Conservation (phyloP, 768 basidiomycete genomes). For the Psilocybe cyanescens region DNA sequence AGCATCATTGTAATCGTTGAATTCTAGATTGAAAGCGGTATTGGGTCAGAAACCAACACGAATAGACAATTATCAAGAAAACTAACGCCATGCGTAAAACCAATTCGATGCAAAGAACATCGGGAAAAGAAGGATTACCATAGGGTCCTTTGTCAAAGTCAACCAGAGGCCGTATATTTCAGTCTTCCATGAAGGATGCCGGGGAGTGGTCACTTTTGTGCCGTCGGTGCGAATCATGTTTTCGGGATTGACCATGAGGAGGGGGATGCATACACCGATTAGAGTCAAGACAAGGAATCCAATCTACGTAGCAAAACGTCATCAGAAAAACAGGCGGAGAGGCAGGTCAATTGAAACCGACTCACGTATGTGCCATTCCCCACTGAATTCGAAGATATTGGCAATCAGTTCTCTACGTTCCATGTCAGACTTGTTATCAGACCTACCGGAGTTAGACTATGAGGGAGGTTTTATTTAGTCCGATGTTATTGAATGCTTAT, state of each 20-base stretch:
- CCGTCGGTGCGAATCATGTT: constrained; percentile 80
- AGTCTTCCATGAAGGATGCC: constrained; percentile 77
- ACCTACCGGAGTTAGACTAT: constrained; percentile 40
- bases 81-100: constrained; percentile 85
- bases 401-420: neutral
- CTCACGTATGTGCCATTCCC: constrained; percentile 77
- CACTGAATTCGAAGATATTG: constrained; percentile 38
- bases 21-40: constrained; percentile 45
- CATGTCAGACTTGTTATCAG: neutral
- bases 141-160: constrained; percentile 70
- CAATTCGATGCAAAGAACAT: constrained; percentile 88
- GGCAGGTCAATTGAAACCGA: neutral
- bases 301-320: constrained; percentile 48
- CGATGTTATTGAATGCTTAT: neutral
- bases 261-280: constrained; percentile 67
- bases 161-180: constrained; percentile 74
- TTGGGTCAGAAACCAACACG: too few species aligned
- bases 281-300: constrained; percentile 75
- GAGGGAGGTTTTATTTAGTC: constrained; percentile 17
- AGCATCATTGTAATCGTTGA: constrained; percentile 81
- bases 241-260: constrained; percentile 72
- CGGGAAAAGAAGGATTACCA: constrained; percentile 77
- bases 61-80: neutral
- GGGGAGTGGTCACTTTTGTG: constrained; percentile 61
- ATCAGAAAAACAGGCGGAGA: neutral